Evolutionary conservation across 768 basidiomycete species (phyloP).

Genomic region (Boletus vinaceobasis): DNA sequence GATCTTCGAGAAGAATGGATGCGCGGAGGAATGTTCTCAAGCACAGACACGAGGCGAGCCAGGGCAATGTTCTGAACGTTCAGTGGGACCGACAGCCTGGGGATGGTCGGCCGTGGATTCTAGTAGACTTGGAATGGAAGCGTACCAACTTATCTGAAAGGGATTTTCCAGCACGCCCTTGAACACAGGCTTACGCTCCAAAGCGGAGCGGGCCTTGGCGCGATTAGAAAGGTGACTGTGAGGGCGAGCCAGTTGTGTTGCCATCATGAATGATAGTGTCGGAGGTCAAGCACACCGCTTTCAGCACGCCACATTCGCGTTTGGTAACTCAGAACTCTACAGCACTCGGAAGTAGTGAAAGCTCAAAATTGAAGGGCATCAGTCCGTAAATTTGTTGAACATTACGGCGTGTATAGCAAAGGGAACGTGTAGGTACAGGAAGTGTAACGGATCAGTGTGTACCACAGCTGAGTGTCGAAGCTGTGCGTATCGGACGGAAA

Average conservation of each 20-base stretch:
- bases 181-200: conserved; percentile 62
- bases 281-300: neutral
- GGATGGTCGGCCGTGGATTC: neutral
- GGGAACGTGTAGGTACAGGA: too few relatives aligned
- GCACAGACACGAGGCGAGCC: conserved; percentile 44
- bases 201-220: conserved; percentile 40
- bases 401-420: too few relatives aligned
- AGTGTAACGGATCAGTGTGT: too few relatives aligned
- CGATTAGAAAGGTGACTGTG: conserved; percentile 65
- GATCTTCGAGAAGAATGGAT: conserved; percentile 22
- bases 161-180: conserved; percentile 73
- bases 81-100: conserved; percentile 60
- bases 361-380: too few relatives aligned
- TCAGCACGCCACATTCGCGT: too few relatives aligned
- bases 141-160: conserved; percentile 64
- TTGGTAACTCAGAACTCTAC: neutral
- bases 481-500: neutral
- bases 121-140: conserved; percentile 6
- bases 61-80: conserved; percentile 63
- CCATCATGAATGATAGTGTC: conserved; percentile 33
- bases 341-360: neutral
- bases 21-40: conserved; percentile 47
- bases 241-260: conserved; percentile 47
- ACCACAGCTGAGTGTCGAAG: neutral
- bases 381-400: too few relatives aligned